Percentiles rank a stretch among this genome's conserved stretches.
Conservation (phyloP, 179 eudicot species). For the Camellia oleifera region DNA sequence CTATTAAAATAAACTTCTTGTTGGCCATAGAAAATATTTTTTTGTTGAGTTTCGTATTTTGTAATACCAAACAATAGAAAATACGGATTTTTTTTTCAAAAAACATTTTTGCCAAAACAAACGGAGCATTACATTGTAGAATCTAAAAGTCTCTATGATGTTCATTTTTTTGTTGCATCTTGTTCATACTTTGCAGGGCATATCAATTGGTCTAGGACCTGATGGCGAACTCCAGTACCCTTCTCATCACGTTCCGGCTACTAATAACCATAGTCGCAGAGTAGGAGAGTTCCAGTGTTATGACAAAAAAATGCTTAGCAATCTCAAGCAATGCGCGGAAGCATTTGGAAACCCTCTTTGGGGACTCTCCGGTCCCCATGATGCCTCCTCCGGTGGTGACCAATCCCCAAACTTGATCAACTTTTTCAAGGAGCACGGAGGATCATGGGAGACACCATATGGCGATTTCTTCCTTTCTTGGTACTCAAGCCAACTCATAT, state of each 20-base stretch:
- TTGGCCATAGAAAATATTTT: too few relatives aligned
- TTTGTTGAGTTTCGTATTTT: too few relatives aligned
- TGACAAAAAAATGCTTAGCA: conserved; percentile 59
- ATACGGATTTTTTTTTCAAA: too few relatives aligned
- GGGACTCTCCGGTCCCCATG: conserved; percentile 88
- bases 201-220: conserved; percentile 82
- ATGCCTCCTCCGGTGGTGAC: conserved; percentile 49
- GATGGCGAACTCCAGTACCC: conserved; percentile 90
- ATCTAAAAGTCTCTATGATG: too few relatives aligned
- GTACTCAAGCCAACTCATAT: conserved; percentile 68
- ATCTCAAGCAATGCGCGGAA: conserved; percentile 63
- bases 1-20: too few relatives aligned
- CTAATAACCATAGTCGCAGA: conserved; percentile 27
- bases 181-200: conserved; percentile 39
- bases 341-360: conserved; percentile 56
- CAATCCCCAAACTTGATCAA: conserved; percentile 38
- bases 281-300: conserved; percentile 91
- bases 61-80: too few relatives aligned
- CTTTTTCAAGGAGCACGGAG: conserved; percentile 68
- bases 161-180: too few relatives aligned
- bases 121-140: too few relatives aligned
- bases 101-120: too few relatives aligned
- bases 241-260: conserved; percentile 35
- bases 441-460: conserved; percentile 77
- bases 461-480: conserved; percentile 89